Base-by-base conservation (phyloP, 805 yeast species). In the Alloascoidea hylecoeti region DNA sequence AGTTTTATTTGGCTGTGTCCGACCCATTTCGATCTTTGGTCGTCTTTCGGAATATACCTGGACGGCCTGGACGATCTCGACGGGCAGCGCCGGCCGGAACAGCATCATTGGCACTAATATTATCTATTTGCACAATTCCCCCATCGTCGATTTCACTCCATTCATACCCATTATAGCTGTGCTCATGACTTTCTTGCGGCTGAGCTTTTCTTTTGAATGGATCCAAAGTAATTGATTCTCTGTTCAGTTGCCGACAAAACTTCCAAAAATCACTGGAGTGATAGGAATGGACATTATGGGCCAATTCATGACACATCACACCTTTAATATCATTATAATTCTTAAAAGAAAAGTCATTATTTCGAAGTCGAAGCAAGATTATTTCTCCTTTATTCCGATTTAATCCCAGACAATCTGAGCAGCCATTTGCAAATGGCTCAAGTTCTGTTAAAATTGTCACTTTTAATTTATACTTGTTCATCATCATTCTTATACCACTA, bases 241-340 rank as follows among this genome's bases (percentile, higher is more conserved):
- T 41, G 45, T 60, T 63, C 23, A 60, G 51, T 28, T 34, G 42
- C 35, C 45, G 43, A 39, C 55, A 51, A 4, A 60, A 46, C 6
- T 44, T 47, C 62, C 61, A 56, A 39, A 60, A 60, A 37, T 50
- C 41, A 14, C 48, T 42, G 39, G 53, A 53, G 40, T 60, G 65
- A 5, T 55, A 61, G 4, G 49, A 40, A 36, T 53, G 48, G 5
- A 49, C 55, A 39, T 60, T 60, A 39, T 60, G 65, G 12, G 65
- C 51, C 16, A 60, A 49, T 39, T 60, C 65, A 39, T 60, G 65
- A 40, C 63, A 56, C 18, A 60, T 46, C 5, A 56, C 59, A 36
- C 47, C 50, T 32, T 53, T 39, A 16, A 60, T 46, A 33, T 53
- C 53, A 35, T 45, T 48, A 41, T 59, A 60, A 38, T 47, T 42